A percentile compares a stretch with the other conserved stretches of the same genome.
phyloP scores from a whole-genome alignment of 441 rosid species.

The Mallotus repandus region DNA sequence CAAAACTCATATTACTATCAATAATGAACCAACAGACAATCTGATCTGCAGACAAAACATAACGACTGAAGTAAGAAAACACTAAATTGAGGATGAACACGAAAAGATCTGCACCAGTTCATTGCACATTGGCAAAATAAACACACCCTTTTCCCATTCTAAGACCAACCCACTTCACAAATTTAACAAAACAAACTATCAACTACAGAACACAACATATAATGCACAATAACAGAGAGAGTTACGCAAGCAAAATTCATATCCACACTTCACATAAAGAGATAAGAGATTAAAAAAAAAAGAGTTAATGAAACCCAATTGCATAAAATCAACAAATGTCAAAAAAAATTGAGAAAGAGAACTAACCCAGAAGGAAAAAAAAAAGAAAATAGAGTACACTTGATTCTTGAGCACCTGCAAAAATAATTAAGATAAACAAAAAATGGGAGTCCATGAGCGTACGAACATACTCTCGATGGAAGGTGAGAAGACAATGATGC shows the following conservation, averaged over 20 bases:
- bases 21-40: neutral
- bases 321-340: neutral
- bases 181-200: neutral
- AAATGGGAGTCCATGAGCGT: too few relatives aligned
- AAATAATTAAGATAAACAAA: neutral
- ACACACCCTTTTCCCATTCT: too few relatives aligned
- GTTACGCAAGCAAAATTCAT: neutral
- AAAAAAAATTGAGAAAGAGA: neutral
- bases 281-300: neutral
- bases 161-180: neutral
- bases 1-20: neutral
- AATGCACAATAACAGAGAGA: neutral
- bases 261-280: slow-evolving; percentile 3
- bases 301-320: neutral
- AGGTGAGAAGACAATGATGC: slow-evolving; percentile 67
- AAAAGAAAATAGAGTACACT: neutral
- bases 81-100: neutral
- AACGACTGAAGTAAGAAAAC: neutral
- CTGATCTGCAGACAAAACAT: neutral
- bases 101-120: neutral
- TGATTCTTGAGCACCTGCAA: neutral
- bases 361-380: slow-evolving; percentile 27
- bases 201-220: neutral
- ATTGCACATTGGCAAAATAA: too few relatives aligned
- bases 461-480: slow-evolving; percentile 62